Base-by-base conservation (phyloP, 1,139 yeast genomes). In the Debaryomyces singareniensis region DNA sequence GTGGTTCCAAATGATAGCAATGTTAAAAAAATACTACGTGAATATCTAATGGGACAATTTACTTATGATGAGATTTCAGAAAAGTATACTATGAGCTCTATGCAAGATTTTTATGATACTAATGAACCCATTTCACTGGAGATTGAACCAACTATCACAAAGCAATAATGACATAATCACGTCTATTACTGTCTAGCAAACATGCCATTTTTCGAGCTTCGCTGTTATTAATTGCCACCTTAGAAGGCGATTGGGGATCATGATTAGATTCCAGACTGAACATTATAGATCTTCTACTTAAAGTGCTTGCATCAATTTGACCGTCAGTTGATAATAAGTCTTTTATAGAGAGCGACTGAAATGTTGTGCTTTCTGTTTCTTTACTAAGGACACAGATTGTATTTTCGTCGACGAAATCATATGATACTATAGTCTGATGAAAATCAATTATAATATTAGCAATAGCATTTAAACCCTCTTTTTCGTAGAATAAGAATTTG, bases 171-270 rank as follows among this genome's bases (percentile, higher is more conserved):
- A 53, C 35, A 43, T 69, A 72, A 27, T 56, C 55, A 33, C 60
- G 61, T 29, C 54, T 51, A 24, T 59, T 54, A 2, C 47, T 36
- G 32, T 68, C 73, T 15, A 71, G 40, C 16, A 71, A 35, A 39
- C 73, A 70, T 1, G 66, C 71, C 27, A 53, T 46, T 2, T 46
- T 38, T 27, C 57, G 43, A 2, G 34, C 24, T 24, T 34, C 26
- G 23, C 34, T 32, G 13, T 44, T 36, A 35, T 55, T 58, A 16
- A 61, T 35, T 1, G 68, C 46, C n/a, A n/a, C n/a, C n/a, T n/a
- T n/a, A 20, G 11, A 42, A 28, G 6, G 33, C 24, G 4, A 33
- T 25, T 4, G 35, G 21, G 3, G 20, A 22, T 13, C 30, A 23
- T 22, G 37, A 42, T 13, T 28, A 22, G 9, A 38, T 26, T 16